Evolutionary conservation across 1,139 yeast species (phyloP).

Genomic region (Scheffersomyces stambukii): DNA sequence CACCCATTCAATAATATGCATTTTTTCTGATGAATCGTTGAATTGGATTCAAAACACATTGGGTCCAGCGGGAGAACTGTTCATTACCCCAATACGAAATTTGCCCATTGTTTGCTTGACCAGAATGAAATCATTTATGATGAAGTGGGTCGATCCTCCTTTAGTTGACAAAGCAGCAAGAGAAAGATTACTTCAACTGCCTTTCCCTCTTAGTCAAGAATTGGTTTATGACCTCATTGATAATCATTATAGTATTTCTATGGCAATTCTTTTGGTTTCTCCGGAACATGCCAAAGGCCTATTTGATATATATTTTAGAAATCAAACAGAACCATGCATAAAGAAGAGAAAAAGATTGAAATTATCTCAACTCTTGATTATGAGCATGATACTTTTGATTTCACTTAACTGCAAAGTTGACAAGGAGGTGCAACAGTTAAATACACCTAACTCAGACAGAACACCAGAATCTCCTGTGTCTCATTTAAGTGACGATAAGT

Average conservation of each 20-base stretch:
- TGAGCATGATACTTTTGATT: conserved; percentile 28
- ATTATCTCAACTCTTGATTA: conserved; percentile 28
- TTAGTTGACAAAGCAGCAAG: conserved; percentile 18
- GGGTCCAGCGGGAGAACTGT: conserved; percentile 17
- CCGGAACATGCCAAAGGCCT: conserved; percentile 14
- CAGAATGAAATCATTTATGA: conserved; percentile 16
- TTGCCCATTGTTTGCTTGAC: conserved; percentile 25
- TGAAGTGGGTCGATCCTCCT: conserved; percentile 35
- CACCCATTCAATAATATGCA: conserved; percentile 35
- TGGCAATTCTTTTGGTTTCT: conserved; percentile 15
- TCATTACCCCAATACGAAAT: conserved; percentile 26
- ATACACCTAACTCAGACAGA: conserved; percentile 4
- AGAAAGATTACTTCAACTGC: conserved; percentile 18
- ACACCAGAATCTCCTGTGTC: conserved; percentile 2
- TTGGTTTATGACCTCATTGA: conserved; percentile 21
- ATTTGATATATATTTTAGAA: conserved; percentile 19
- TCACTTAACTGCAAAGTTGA: conserved; percentile 21
- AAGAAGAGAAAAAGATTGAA: conserved; percentile 13
- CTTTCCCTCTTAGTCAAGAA: conserved; percentile 24
- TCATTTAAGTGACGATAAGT: conserved; percentile 8
- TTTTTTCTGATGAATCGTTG: conserved; percentile 33
- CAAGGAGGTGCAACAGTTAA: conserved; percentile 3
- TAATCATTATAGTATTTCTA: conserved; percentile 13
- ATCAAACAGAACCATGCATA: conserved; percentile 5
- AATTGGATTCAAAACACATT: conserved; percentile 29